These are phyloP conservation scores for Taphrina betulina DNA, from an alignment of 1,139 yeast species.

Conservation along the genomic window DNA sequence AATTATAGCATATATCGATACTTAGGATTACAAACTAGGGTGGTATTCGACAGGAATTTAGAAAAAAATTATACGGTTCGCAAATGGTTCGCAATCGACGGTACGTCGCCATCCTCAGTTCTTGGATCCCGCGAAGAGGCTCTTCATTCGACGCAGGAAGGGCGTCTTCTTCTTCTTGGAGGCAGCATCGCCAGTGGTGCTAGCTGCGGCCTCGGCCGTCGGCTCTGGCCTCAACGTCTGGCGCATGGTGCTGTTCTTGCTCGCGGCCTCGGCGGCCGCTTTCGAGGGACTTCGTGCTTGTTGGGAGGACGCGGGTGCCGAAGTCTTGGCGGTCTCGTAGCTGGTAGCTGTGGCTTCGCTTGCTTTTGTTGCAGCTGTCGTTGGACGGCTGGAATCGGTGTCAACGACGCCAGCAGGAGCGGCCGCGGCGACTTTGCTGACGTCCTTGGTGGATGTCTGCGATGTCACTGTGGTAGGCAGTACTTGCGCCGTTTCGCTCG, in stretches of 20 bases:
- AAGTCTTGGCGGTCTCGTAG: slow-evolving; percentile 3
- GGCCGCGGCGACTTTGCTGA: neutral
- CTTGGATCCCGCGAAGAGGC: too few relatives aligned
- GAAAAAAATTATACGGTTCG: too few relatives aligned
- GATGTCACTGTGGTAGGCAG: neutral
- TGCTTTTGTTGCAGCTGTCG: neutral
- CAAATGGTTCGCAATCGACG: too few relatives aligned
- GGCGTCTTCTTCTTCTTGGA: slow-evolving; percentile 17
- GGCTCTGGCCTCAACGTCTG: slow-evolving; percentile 3
- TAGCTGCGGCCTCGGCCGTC: slow-evolving; percentile 11
- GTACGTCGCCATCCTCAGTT: too few relatives aligned
- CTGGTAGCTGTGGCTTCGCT: neutral
- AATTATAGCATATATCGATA: too few relatives aligned
- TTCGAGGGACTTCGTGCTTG: slow-evolving; percentile 20
- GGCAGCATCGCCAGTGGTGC: neutral
- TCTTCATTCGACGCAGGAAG: slow-evolving; percentile 21
- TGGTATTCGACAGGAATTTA: too few relatives aligned
- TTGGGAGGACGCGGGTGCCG: slow-evolving; percentile 14
- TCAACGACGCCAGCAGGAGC: neutral
- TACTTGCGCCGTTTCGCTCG: neutral
- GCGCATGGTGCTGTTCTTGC: slow-evolving; percentile 13
- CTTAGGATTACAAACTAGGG: too few relatives aligned
- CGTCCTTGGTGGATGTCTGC: slow-evolving; percentile 3
- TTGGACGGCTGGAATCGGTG: neutral
- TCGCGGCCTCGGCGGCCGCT: slow-evolving; percentile 25